Evolutionary conservation across 148 eudicot genomes (phyloP), one percentile per base, ranked within the genome.

Genomic region (Rhododendron ferrugineum): DNA sequence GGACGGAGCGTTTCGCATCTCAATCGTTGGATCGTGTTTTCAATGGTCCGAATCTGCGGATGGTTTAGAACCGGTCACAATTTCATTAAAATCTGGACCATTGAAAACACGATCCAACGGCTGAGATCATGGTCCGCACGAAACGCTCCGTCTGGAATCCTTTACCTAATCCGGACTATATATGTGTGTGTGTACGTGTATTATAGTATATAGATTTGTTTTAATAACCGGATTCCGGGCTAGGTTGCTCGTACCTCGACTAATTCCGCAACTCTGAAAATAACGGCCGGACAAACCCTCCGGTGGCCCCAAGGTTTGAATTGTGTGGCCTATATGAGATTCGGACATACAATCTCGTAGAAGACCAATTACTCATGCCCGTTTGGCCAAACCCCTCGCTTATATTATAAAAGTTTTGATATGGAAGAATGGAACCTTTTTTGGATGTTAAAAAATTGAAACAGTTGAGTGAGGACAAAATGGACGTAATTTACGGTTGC

Each of bases 331-430:
- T 54, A 54, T 4, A 15, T 4, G 6, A 16, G 0, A 54, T 54
- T 54, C 5, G 58, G 16, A 54, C 58, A 54, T 54, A 0, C 7
- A 0, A 54, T 0, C 1, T 16, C 7, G 1, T 1, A 1, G 0
- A 54, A 16, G 0, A 16, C 0, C 0, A 0, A 5, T 54, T 54
- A 54, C 7, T 54, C 0, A 0, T 54, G 60, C 1, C 6, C 0
- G 0, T 18, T 4, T 54, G 60, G 6, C 22, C 22, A 54, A 54
- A 18, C 23, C 60, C 2, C 7, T 52, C 4, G 11, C 8, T 60
- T 22, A 5, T 58, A 6, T 22, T 22, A 6, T 22, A 8, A 6
- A 40, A 66, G 32, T 66, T 64, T 66, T 26, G 73, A 0, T 26
- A n/a, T 0, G 34, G 32, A 26, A 26, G 18, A 77, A 3, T 44